A percentile compares a stretch with the other conserved stretches of the same genome.
phyloP scores from a whole-genome alignment of 177 flowering plant genomes.

The Telopea speciosissima region DNA sequence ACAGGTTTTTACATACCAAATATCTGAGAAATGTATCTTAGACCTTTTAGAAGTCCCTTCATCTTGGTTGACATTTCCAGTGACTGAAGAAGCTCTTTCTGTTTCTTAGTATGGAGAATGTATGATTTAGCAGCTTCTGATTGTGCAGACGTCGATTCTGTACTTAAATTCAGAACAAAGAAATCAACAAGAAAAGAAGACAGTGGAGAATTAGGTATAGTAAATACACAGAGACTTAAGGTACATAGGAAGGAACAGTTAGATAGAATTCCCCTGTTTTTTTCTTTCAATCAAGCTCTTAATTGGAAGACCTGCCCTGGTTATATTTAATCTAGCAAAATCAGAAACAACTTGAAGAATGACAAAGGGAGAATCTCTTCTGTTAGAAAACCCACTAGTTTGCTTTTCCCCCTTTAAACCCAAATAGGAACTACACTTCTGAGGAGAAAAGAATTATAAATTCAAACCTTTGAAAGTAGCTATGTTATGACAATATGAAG shows the following conservation, averaged over 20 bases:
- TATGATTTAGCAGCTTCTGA: not conserved
- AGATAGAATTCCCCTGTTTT: no score
- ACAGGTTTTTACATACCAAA: constrained; percentile 37
- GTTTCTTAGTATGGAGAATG: not conserved
- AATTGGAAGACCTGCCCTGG: no score
- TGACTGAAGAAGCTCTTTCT: not conserved
- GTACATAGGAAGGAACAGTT: not conserved
- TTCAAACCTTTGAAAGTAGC: constrained; percentile 2
- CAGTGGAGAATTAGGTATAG: not conserved
- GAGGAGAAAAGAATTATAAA: no score
- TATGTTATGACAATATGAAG: not conserved
- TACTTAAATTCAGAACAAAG: not conserved
- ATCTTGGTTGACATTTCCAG: constrained; percentile 24
- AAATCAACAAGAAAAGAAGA: not conserved
- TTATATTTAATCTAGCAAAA: no score
- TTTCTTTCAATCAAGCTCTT: no score
- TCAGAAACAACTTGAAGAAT: no score
- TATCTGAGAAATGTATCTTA: constrained; percentile 51
- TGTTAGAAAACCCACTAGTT: no score
- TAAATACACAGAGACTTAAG: not conserved
- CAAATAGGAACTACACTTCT: no score
- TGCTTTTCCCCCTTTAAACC: no score
- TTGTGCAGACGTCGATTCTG: not conserved
- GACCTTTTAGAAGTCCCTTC: constrained; percentile 59
- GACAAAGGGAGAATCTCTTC: no score